These are phyloP conservation scores for Nothophytophthora sp. DNA, from an alignment of 352 stramenopile species.

Conservation along the genomic window DNA sequence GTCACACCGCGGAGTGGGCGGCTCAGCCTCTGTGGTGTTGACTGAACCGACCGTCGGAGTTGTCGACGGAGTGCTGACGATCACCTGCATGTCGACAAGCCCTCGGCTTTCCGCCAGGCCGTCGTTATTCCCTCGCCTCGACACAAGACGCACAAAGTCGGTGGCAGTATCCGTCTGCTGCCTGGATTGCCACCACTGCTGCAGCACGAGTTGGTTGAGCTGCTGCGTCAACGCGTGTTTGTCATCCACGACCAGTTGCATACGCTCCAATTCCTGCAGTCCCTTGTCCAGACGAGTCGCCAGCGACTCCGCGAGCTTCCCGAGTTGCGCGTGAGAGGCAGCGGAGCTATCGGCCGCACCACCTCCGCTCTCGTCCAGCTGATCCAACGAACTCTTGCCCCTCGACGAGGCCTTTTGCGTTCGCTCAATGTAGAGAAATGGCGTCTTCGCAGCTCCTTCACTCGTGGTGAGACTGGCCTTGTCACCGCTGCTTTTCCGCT, in stretches of 20 bases:
- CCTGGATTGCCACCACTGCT: constrained; percentile 22
- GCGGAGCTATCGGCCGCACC: not conserved
- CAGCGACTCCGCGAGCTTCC: constrained; percentile 43
- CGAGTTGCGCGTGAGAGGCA: constrained; percentile 43
- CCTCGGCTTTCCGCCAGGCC: not conserved
- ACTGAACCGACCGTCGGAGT: too few species aligned
- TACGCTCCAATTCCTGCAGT: constrained; percentile 31
- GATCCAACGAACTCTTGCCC: constrained; percentile 2
- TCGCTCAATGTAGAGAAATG: constrained; percentile 59
- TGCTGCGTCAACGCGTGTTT: constrained; percentile 34
- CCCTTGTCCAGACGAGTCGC: constrained; percentile 38
- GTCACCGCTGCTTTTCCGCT: constrained; percentile 30
- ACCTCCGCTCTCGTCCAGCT: constrained; percentile 7
- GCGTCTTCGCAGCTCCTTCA: not conserved
- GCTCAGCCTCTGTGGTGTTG: too few species aligned
- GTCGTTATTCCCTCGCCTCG: constrained; percentile 4
- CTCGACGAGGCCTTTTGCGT: constrained; percentile 40
- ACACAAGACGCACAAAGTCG: not conserved
- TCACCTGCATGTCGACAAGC: constrained; percentile 27
- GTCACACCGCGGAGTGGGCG: too few species aligned
- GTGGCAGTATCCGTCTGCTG: not conserved
- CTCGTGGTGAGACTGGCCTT: not conserved
- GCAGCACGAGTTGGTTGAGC: constrained; percentile 38
- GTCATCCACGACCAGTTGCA: constrained; percentile 39
- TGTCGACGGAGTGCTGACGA: constrained; percentile 11